These are phyloP conservation scores for Trypanosoma boissoni DNA, from an alignment of 208 protist species.

Conservation along the genomic window DNA sequence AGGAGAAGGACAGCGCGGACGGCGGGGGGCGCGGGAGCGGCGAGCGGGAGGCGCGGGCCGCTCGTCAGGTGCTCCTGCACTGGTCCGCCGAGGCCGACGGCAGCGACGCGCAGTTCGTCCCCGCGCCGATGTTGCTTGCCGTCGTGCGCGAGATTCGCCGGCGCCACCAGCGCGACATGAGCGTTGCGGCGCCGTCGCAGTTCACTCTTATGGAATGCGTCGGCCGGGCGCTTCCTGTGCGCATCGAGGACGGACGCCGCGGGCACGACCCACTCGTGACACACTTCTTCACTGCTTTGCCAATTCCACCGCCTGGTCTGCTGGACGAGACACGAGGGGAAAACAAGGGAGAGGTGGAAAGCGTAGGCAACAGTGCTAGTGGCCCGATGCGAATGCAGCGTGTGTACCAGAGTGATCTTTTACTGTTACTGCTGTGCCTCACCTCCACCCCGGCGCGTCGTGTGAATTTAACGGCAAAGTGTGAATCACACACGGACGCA, in stretches of 20 bases:
- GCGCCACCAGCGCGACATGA: conserved; percentile 32
- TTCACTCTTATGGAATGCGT: conserved; percentile 46
- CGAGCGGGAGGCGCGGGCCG: no score
- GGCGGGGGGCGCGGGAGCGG: no score
- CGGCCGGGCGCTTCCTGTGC: conserved; percentile 24
- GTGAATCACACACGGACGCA: no score
- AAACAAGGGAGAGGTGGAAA: no score
- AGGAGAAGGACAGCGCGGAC: background rate
- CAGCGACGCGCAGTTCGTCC: conserved; percentile 27
- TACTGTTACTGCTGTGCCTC: conserved; percentile 67
- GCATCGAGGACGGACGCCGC: conserved; percentile 50
- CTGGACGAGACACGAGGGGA: no score
- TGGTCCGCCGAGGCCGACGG: no score
- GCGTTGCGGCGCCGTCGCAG: conserved; percentile 38
- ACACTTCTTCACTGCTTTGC: conserved; percentile 29
- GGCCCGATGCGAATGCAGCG: conserved; percentile 24
- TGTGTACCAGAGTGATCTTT: conserved; percentile 78
- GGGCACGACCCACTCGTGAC: conserved; percentile 62
- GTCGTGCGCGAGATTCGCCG: conserved; percentile 70
- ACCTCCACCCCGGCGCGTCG: conserved; percentile 34
- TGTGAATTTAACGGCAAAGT: background rate
- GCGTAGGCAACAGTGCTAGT: no score
- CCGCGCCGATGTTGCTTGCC: conserved; percentile 46
- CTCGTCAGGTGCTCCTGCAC: no score
- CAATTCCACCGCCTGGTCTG: no score